phyloP scores from a whole-genome alignment of 768 basidiomycete species.

The Goffeauzyma gilvescens region DNA sequence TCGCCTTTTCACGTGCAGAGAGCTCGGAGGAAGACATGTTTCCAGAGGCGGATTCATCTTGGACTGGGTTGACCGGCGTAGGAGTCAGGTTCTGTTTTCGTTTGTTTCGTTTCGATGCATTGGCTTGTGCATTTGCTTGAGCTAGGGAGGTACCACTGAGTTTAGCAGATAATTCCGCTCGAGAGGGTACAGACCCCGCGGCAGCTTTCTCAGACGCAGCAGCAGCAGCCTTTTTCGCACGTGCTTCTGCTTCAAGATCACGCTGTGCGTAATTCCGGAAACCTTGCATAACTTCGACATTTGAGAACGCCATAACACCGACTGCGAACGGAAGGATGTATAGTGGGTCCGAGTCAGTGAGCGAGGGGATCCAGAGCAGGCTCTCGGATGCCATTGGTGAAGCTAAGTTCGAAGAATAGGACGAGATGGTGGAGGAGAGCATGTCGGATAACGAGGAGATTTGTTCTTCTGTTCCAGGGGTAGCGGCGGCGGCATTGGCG shows the following conservation, averaged over 20 bases:
- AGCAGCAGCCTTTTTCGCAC: conserved; percentile 4
- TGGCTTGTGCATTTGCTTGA: not conserved
- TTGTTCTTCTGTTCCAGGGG: no score
- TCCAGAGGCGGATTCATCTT: conserved; percentile 1
- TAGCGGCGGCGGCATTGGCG: conserved; percentile 6
- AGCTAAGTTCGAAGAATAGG: conserved; percentile 14
- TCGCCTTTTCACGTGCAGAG: not conserved
- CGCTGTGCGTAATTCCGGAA: no score
- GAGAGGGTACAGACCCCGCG: not conserved
- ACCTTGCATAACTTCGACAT: conserved; percentile 26
- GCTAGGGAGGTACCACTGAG: not conserved
- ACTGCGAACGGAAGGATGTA: conserved; percentile 26
- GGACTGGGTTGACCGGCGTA: not conserved
- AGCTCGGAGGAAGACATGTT: not conserved
- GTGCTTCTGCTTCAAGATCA: no score
- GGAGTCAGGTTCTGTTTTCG: conserved; percentile 1
- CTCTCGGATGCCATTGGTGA: conserved; percentile 5
- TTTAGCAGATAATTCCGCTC: not conserved
- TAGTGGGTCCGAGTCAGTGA: conserved; percentile 27
- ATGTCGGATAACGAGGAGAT: no score
- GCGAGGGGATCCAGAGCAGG: conserved; percentile 23
- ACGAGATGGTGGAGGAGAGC: conserved; percentile 1
- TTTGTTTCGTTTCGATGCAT: not conserved
- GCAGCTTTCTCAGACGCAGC: not conserved
- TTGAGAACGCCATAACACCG: conserved; percentile 25